Percentiles rank a stretch among this genome's conserved stretches.
These are phyloP conservation scores for Neoscytalidium dimidiatum DNA, from an alignment of 2,329 filamentous ascomycete genomes.

Conservation along the genomic window DNA sequence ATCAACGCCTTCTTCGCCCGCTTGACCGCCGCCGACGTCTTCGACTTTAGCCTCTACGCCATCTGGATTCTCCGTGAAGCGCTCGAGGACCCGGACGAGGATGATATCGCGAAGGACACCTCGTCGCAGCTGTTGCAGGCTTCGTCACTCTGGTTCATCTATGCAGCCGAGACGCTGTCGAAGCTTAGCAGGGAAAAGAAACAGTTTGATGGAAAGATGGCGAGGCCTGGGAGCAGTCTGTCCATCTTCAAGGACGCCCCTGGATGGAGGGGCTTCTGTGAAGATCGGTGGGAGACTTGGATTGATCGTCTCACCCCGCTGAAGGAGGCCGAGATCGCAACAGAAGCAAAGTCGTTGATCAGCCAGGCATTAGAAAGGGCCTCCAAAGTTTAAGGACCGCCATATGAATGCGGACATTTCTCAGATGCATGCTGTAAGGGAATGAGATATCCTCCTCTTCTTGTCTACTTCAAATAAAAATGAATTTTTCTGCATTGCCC, in stretches of 20 bases:
- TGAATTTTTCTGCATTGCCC: neutral
- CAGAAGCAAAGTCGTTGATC: slow-evolving; percentile 3
- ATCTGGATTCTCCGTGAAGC: slow-evolving; percentile 21
- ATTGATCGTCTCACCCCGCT: neutral
- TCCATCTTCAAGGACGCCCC: slow-evolving; percentile 15
- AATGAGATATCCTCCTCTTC: neutral
- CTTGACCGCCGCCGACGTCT: slow-evolving; percentile 8
- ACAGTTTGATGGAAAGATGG: slow-evolving; percentile 19
- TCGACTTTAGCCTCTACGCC: slow-evolving; percentile 18
- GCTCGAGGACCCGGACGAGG: slow-evolving; percentile 12
- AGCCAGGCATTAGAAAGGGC: neutral
- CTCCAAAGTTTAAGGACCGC: neutral
- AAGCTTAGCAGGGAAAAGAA: slow-evolving; percentile 7
- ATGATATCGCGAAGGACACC: neutral
- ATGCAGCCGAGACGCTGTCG: slow-evolving; percentile 1
- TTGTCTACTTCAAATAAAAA: neutral
- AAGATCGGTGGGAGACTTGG: slow-evolving; percentile 20
- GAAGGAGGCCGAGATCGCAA: neutral
- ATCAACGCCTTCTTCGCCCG: slow-evolving; percentile 19
- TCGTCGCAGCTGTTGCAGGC: neutral
- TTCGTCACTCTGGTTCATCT: slow-evolving; percentile 12
- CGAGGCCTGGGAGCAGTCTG: slow-evolving; percentile 15
- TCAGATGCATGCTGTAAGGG: neutral
- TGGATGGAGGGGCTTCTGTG: slow-evolving; percentile 15
- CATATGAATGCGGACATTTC: neutral